phyloP scores from a whole-genome alignment of 805 yeast species.

The Saccharomycopsis fibuligera region DNA sequence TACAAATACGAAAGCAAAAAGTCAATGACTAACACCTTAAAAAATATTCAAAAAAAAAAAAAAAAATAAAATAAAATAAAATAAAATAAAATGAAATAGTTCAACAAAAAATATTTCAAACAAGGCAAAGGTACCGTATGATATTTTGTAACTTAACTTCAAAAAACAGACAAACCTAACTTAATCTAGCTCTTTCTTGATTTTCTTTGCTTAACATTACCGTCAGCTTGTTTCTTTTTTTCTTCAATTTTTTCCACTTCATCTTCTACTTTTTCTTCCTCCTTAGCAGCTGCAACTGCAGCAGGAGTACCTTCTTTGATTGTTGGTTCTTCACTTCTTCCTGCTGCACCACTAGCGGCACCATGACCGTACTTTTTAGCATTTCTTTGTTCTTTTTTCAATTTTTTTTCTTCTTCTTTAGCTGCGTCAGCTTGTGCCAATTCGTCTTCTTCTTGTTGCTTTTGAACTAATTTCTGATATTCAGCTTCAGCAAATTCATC shows the following conservation, averaged over 20 bases:
- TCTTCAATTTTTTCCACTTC: too few relatives aligned
- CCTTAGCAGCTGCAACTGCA: not conserved
- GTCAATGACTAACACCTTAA: too few relatives aligned
- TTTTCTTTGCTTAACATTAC: not conserved
- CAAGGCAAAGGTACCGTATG: too few relatives aligned
- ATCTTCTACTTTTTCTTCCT: not conserved
- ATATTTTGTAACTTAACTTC: too few relatives aligned
- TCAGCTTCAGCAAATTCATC: constrained; percentile 11
- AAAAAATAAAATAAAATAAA: too few relatives aligned
- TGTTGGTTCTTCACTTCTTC: not conserved
- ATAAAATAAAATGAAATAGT: too few relatives aligned
- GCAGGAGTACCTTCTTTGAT: not conserved
- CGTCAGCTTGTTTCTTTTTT: not conserved
- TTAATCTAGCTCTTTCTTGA: not conserved
- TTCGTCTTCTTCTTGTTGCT: constrained; percentile 13
- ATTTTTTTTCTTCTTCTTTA: constrained; percentile 8
- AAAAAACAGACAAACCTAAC: too few relatives aligned
- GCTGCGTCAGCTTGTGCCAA: constrained; percentile 11
- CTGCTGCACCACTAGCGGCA: not conserved
- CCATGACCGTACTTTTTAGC: constrained; percentile 20
- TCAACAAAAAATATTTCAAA: too few relatives aligned
- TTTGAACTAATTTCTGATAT: constrained; percentile 4
- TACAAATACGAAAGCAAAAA: too few relatives aligned
- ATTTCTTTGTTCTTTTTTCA: constrained; percentile 15
- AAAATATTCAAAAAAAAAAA: too few relatives aligned